Percentiles rank a stretch among this genome's conserved stretches.
These are phyloP conservation scores for Cylindrotheca closterium DNA, from an alignment of 108 stramenopile genomes.

Conservation along the genomic window DNA sequence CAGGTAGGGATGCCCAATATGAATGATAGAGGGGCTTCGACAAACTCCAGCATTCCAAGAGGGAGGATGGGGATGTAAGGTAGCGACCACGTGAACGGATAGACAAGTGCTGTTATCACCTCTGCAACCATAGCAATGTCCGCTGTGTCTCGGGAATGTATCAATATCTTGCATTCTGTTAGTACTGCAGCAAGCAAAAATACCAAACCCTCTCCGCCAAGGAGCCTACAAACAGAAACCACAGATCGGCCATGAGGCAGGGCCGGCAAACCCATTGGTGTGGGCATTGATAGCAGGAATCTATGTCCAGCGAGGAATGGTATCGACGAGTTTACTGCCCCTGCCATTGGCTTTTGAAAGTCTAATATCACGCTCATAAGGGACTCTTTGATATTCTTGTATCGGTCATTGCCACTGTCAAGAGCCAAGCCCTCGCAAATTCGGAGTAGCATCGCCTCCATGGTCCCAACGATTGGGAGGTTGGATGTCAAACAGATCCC, in stretches of 20 bases:
- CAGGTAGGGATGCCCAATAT: constrained; percentile 74
- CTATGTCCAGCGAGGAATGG: constrained; percentile 80
- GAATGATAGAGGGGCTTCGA: constrained; percentile 84
- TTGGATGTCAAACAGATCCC: constrained; percentile 74
- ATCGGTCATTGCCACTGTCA: constrained; percentile 6
- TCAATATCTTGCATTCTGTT: constrained; percentile 83
- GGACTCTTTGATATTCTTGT: constrained; percentile 46
- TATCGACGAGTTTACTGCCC: constrained; percentile 83
- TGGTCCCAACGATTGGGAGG: constrained; percentile 75
- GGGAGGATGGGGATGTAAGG: constrained; percentile 87
- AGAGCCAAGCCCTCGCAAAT: constrained; percentile 69
- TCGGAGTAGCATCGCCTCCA: constrained; percentile 79
- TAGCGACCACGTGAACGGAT: constrained; percentile 83
- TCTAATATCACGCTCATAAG: constrained; percentile 70
- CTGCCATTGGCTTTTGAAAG: constrained; percentile 73
- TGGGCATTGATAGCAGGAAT: constrained; percentile 66
- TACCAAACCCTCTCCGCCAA: constrained; percentile 80
- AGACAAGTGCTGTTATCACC: constrained; percentile 80
- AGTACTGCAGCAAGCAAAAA: constrained; percentile 73
- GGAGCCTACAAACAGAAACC: constrained; percentile 70
- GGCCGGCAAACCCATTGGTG: constrained; percentile 65
- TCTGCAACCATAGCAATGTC: constrained; percentile 87
- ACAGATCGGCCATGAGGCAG: constrained; percentile 78
- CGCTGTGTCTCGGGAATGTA: constrained; percentile 80
- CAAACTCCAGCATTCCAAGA: constrained; percentile 75